Evolutionary conservation across 805 yeast species (phyloP), one percentile per base, ranked within the genome.

Genomic region (Saccharomycopsis sp.): DNA sequence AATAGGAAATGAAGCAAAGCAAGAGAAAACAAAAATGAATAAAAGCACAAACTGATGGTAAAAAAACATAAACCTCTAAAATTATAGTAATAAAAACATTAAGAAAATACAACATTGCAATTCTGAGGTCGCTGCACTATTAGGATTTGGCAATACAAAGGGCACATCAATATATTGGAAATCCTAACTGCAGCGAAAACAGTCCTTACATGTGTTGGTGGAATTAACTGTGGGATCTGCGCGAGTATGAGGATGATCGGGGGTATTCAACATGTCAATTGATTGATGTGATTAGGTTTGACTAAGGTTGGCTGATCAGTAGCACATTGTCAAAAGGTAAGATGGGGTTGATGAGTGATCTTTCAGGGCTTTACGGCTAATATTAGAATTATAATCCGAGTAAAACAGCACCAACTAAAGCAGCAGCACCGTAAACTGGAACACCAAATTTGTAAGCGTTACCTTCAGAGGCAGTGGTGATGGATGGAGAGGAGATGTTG

Each of bases 391-490:
- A 69, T 63, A 69, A 64, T 60, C 66, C 63, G 44, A 69, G 60
- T 53, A 69, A 67, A 56, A 64, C 71, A 51, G 62, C 65, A 63
- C 63, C 71, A 51, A 66, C 70, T 21, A 62, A 57, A 54, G 64
- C 71, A 54, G 66, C 70, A 55, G 64, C 68, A 65, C 70, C 67
- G 57, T 63, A 62, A 55, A 66, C 68, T 62, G 57, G 61, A 58
- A 59, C 50, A 29, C 24, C 34, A 37, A 24, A 16, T 54, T 52
- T 56, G 62, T 61, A 57, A 59, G 67, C 72, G 61, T 64, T 66
- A 68, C 69, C 71, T 56, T 59, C 66, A 61, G 48, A 16, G 12
- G 50, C 68, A 47, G 68, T 60, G 52, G 70, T 50, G 52, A 68
- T 61, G 7, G 67, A 23, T 55, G 67, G 65, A 52, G 56, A 37